phyloP scores from a whole-genome alignment of 192 early-diverging fungal species.

The Fimicolochytrium jonesii region DNA sequence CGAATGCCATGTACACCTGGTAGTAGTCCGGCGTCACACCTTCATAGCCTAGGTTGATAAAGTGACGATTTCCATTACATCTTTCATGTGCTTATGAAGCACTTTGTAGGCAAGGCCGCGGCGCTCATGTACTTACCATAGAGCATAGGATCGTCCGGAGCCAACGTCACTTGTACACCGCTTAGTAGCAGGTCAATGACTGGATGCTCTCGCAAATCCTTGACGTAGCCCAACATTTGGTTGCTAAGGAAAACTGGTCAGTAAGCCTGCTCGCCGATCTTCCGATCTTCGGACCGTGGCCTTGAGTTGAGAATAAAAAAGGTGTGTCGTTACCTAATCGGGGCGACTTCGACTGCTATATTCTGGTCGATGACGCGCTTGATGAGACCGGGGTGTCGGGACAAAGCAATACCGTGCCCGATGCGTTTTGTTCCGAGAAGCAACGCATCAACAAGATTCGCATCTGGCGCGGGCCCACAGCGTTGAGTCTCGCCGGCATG shows the following conservation, averaged over 20 bases:
- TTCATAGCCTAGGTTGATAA: too few relatives aligned
- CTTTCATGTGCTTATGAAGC: too few relatives aligned
- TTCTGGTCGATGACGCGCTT: neutral
- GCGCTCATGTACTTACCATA: too few relatives aligned
- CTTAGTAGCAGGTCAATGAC: slow-evolving; percentile 1
- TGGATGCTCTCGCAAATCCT: neutral
- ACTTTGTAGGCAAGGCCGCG: too few relatives aligned
- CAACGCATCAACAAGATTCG: slow-evolving; percentile 1
- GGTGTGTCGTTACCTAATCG: too few relatives aligned
- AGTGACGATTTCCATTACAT: too few relatives aligned
- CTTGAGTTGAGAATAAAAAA: too few relatives aligned
- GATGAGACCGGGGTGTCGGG: neutral
- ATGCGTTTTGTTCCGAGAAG: neutral
- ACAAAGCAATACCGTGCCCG: neutral
- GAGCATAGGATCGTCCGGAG: neutral
- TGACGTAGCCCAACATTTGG: neutral
- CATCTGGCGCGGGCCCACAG: neutral
- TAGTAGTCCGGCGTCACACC: slow-evolving; percentile 4
- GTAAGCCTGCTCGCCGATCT: too few relatives aligned
- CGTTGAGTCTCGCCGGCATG: neutral
- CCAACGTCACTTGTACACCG: neutral
- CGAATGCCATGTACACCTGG: slow-evolving; percentile 15
- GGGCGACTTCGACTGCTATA: neutral
- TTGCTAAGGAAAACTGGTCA: too few relatives aligned
- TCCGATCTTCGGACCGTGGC: too few relatives aligned